Base-by-base conservation (phyloP, 2,329 filamentous ascomycete species). In the Epichloe glyceriae region DNA sequence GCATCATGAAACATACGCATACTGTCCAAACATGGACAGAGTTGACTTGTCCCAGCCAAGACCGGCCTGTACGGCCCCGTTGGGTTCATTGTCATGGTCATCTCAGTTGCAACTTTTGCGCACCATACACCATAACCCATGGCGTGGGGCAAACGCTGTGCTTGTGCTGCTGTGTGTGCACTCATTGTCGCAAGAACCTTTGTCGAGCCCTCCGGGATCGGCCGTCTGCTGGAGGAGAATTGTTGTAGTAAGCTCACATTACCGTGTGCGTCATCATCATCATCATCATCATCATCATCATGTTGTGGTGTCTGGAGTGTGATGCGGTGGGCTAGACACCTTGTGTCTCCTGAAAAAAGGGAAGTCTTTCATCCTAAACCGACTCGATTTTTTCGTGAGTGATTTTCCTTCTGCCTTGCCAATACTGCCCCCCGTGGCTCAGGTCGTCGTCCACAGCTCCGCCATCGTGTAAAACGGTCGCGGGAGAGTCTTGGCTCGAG, bases 311-410 rank as follows among this genome's bases (percentile, higher is more conserved):
- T 69, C 66, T 17, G 65, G 57, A n/a, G 62, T 55, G n/a, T 66
- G 55, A 50, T 59, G 57, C 10, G 64, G 62, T 22, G 61, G 61
- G 47, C 56, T 66, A 5, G 66, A 57, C 51, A 64, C 63, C 62
- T 76, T 78, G 57, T 78, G 73, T 50, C 74, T 71, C 57, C 75
- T 70, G 58, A 80, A 78, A 55, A 79, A 74, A 5, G 73, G 72
- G 52, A 80, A 71, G 42, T 76, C 74, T 55, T 80, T 83, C 71
- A 83, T 80, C 55, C 77, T 70, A 58, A 83, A 83, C 40, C 79
- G 71, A 58, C 79, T 83, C 5, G 79, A 70, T 63, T 78, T 80
- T 66, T 83, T 84, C 62, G 74, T 78, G 17, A 83, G 65, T 12
- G 69, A 65, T 54, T 71, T 76, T 47, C 68, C 68, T 34, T 78